Base-by-base conservation (phyloP, 805 yeast species). In the Ogataea chonburiensis region DNA sequence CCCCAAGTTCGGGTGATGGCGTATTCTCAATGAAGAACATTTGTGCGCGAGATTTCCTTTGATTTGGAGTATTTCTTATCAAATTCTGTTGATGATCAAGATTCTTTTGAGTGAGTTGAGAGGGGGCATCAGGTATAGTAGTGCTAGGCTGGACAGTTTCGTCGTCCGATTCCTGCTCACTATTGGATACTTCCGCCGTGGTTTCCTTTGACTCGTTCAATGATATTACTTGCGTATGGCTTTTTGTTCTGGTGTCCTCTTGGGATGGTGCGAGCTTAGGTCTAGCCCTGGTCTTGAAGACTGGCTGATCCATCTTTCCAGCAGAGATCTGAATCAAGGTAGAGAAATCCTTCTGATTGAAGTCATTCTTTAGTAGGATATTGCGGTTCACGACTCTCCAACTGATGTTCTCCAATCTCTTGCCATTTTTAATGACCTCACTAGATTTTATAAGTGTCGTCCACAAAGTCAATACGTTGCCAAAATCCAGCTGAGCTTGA, bases 381-480 rank as follows among this genome's bases (percentile, higher is more conserved):
- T 54, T 54, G 24, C 58, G 48, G 34, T 63, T 63, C 11, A 61
- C 58, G 14, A 60, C 55, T 21, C 68, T 45, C 67, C 66, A 61
- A 31, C 63, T 53, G 10, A 61, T 50, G 37, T 63, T 62, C 37
- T 60, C 67, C 12, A 63, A 43, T 31, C 68, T 41, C 30, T 52
- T 52, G 17, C 67, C 67, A 34, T 61, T 58, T 23, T 45, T 44
- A 12, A 62, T 52, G 30, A 52, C 51, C 28, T 53, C 58, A 16
- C 61, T 50, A 2, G 61, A 54, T 35, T 62, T 61, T 8, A 56
- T 56, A 10, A 62, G 33, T 2, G 70, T 68, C 7, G 70, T 63
- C 69, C 71, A 67, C 16, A 68, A 59, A 3, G 66, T 59, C 18
- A 68, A 46, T 3, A 67, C 64, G 32, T 63, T 64, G 36, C 66